These are phyloP conservation scores for Barnettozyma sp. DNA, from an alignment of 805 yeast species.

Conservation along the genomic window DNA sequence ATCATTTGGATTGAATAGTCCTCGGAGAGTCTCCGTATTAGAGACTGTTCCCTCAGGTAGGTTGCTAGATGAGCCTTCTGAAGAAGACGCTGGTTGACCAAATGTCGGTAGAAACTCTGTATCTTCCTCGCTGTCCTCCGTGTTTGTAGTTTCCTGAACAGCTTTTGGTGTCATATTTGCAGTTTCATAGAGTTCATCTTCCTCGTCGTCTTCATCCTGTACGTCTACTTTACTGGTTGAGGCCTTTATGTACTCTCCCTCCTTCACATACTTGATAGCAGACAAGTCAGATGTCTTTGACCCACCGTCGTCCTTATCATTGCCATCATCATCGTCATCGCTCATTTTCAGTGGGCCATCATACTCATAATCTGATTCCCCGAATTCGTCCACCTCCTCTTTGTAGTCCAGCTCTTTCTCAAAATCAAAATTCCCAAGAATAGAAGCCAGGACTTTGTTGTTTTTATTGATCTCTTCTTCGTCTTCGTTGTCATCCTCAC, in stretches of 20 bases:
- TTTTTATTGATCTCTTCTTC: constrained; percentile 39
- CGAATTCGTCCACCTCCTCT: constrained; percentile 35
- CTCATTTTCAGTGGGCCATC: constrained; percentile 30
- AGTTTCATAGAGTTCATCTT: constrained; percentile 12
- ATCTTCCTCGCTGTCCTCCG: constrained; percentile 24
- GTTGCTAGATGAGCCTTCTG: constrained; percentile 11
- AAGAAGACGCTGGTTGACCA: constrained; percentile 25
- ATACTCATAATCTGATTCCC: constrained; percentile 40
- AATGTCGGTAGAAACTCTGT: constrained; percentile 46
- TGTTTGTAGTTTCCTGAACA: constrained; percentile 18
- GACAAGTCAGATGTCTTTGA: constrained; percentile 10
- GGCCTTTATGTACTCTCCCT: constrained; percentile 21
- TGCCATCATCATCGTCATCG: constrained; percentile 29
- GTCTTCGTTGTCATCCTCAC: constrained; percentile 31
- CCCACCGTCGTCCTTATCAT: constrained; percentile 7
- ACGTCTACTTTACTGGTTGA: constrained; percentile 17
- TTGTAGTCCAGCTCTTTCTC: constrained; percentile 42
- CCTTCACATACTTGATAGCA: constrained; percentile 25
- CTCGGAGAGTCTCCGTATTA: constrained; percentile 57
- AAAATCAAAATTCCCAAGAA: constrained; percentile 45
- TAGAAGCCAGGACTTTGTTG: constrained; percentile 38
- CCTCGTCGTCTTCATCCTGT: constrained; percentile 21
- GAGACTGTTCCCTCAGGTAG: constrained; percentile 27
- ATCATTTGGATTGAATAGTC: constrained; percentile 45
- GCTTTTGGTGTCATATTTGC: constrained; percentile 8